phyloP scores from a whole-genome alignment of 2,329 filamentous ascomycete genomes.

The Cladophialophora chaetospira region DNA sequence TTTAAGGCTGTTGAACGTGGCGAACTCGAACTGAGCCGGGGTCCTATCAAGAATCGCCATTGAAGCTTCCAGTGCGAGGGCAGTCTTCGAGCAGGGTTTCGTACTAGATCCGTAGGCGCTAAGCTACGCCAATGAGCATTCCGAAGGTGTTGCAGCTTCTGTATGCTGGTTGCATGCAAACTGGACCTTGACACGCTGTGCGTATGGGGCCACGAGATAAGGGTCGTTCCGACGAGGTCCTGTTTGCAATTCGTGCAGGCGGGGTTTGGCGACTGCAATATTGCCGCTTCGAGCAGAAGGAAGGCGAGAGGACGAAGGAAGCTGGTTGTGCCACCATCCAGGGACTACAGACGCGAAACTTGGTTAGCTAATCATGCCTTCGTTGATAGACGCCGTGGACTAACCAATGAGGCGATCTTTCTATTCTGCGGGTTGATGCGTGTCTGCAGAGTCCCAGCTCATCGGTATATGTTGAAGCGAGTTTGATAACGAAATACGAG shows the following conservation, averaged over 20 bases:
- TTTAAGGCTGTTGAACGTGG: conserved; percentile 7
- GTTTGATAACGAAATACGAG: too few species aligned
- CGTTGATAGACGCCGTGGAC: background rate
- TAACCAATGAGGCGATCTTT: background rate
- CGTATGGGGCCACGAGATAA: background rate
- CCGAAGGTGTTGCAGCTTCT: background rate
- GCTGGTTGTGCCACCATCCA: background rate
- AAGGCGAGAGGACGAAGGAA: background rate
- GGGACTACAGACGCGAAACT: background rate
- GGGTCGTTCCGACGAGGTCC: background rate
- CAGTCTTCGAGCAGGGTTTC: background rate
- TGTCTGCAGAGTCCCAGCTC: background rate
- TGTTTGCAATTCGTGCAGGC: background rate
- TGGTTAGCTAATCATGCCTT: background rate
- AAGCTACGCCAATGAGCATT: background rate
- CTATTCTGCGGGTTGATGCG: background rate
- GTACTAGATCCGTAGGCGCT: too few species aligned
- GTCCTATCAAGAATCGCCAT: conserved; percentile 1
- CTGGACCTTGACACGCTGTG: background rate
- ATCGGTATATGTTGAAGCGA: too few species aligned
- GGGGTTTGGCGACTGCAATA: background rate
- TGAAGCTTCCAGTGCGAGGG: background rate
- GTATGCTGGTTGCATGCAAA: background rate
- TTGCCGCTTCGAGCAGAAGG: background rate
- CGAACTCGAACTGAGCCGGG: conserved; percentile 14